Conservation (phyloP, 2,329 filamentous ascomycete species). For the Aspergillus udagawae region DNA sequence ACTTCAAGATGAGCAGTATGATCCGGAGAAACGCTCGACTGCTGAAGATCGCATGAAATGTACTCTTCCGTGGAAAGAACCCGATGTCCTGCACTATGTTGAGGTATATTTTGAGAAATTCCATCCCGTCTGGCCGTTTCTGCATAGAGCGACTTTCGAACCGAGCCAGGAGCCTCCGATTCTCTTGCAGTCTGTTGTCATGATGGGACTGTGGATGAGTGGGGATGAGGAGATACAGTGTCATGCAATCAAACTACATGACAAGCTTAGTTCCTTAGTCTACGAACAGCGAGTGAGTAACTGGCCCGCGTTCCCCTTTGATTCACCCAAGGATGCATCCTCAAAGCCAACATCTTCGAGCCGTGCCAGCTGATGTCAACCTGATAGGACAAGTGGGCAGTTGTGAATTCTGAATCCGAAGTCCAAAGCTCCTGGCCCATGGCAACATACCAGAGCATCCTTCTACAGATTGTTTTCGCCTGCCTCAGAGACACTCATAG, state of each 20-base stretch:
- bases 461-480: slow-evolving; percentile 24
- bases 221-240: slow-evolving; percentile 12
- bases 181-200: slow-evolving; percentile 25
- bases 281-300: slow-evolving; percentile 18
- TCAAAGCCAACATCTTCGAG: neutral
- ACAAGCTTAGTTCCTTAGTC: slow-evolving; percentile 15
- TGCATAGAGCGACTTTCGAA: slow-evolving; percentile 20
- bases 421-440: slow-evolving; percentile 18
- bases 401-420: neutral
- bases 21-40: neutral
- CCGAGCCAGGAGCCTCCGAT: slow-evolving; percentile 18
- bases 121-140: slow-evolving; percentile 25
- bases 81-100: slow-evolving; percentile 16
- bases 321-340: neutral
- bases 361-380: neutral
- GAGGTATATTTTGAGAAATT: slow-evolving; percentile 23
- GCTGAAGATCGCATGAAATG: neutral
- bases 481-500: slow-evolving; percentile 9
- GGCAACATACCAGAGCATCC: slow-evolving; percentile 24
- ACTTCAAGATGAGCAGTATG: slow-evolving; percentile 2
- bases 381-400: neutral
- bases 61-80: neutral
- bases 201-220: slow-evolving; percentile 25
- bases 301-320: neutral
- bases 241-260: slow-evolving; percentile 19